Conservation (phyloP, 2,329 filamentous ascomycete genomes). For the Alternaria postmessia region DNA sequence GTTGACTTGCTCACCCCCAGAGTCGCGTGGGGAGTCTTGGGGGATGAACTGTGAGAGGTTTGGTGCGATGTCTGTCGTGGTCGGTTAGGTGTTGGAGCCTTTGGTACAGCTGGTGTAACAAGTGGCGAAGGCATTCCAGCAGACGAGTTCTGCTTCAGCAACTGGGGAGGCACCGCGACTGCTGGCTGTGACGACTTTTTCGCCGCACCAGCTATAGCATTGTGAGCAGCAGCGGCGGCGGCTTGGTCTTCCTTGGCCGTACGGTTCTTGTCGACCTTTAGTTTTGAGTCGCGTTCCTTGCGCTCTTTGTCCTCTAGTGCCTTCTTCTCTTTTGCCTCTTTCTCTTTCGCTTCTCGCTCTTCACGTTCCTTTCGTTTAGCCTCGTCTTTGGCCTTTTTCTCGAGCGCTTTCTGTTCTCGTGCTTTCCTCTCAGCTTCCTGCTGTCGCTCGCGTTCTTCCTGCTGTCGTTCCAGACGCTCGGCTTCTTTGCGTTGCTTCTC, state of each 20-base stretch:
- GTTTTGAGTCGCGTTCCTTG: conserved; percentile 67
- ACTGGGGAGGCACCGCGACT: conserved; percentile 62
- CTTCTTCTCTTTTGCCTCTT: conserved; percentile 75
- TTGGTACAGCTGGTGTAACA: conserved; percentile 82
- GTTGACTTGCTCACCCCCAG: conserved; percentile 58
- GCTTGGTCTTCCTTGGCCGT: conserved; percentile 54
- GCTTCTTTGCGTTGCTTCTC: conserved; percentile 84
- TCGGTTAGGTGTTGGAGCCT: conserved; percentile 80
- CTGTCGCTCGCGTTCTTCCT: conserved; percentile 86
- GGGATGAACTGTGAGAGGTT: conserved; percentile 72
- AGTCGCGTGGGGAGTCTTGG: conserved; percentile 69
- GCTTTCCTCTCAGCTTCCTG: conserved; percentile 85
- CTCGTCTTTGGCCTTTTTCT: conserved; percentile 78
- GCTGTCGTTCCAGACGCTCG: conserved; percentile 78
- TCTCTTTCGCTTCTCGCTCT: conserved; percentile 69
- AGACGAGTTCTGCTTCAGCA: conserved; percentile 61
- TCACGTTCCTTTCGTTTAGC: conserved; percentile 80
- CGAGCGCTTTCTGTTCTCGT: conserved; percentile 78
- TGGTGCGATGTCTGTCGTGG: conserved; percentile 82
- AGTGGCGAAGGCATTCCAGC: conserved; percentile 76
- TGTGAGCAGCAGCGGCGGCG: conserved; percentile 40
- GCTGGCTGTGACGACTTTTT: conserved; percentile 51
- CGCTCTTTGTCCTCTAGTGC: conserved; percentile 65
- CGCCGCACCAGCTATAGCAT: conserved; percentile 31
- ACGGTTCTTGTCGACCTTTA: conserved; percentile 54